Evolutionary conservation across 306 rosid genomes (phyloP).

Genomic region (Pachyrhizus erosus): DNA sequence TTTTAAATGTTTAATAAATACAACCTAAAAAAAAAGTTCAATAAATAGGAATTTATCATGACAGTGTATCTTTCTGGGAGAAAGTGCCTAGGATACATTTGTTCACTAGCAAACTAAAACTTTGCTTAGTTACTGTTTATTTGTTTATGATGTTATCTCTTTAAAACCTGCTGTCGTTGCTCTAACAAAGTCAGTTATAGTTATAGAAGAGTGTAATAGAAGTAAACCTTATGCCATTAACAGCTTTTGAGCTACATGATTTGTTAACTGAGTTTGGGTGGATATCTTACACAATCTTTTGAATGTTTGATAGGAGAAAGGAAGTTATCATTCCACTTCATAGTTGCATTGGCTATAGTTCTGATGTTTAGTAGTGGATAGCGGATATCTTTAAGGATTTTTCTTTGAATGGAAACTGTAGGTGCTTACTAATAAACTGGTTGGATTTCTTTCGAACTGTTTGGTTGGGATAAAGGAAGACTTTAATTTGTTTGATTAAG

Average conservation of each 20-base stretch:
- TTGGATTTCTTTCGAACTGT: neutral
- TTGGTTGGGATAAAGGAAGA: neutral
- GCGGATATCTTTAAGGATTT: neutral
- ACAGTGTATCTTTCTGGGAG: neutral
- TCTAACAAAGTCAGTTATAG: neutral
- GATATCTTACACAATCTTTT: neutral
- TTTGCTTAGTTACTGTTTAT: neutral
- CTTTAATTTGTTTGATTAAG: neutral
- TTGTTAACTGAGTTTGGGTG: neutral
- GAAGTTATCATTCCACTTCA: conserved; percentile 9
- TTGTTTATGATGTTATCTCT: conserved; percentile 5
- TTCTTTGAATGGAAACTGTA: conserved; percentile 23
- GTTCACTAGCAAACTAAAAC: neutral
- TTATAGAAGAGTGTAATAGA: neutral
- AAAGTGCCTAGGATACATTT: neutral
- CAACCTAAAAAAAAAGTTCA: no score
- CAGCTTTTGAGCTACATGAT: neutral
- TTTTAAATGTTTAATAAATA: neutral
- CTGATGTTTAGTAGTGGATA: conserved; percentile 30
- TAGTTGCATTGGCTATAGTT: neutral
- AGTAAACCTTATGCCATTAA: neutral
- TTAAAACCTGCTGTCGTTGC: conserved; percentile 4
- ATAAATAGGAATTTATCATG: neutral
- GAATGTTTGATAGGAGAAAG: conserved; percentile 20
- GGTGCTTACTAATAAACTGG: conserved; percentile 11